phyloP scores from a whole-genome alignment of 2,329 filamentous ascomycete species.

The Cytospora schulzeri region DNA sequence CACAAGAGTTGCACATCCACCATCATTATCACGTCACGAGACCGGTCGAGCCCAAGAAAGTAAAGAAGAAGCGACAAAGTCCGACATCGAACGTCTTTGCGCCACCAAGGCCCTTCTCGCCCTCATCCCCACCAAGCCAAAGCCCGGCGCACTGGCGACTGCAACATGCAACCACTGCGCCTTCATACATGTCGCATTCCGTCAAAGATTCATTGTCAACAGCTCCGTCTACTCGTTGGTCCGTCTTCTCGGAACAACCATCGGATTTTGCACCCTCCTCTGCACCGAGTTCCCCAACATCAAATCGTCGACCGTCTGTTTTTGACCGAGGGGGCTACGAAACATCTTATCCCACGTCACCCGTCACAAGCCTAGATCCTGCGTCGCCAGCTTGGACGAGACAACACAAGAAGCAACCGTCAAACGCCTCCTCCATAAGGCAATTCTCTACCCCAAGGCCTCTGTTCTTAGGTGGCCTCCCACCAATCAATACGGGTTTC shows the following conservation, averaged over 20 bases:
- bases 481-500: constrained; percentile 30
- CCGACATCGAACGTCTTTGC: constrained; percentile 65
- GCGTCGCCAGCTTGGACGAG: constrained; percentile 60
- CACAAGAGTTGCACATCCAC: constrained; percentile 86
- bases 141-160: constrained; percentile 39
- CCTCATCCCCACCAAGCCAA: constrained; percentile 44
- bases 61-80: constrained; percentile 67
- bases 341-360: constrained; percentile 77
- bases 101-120: constrained; percentile 45
- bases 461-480: constrained; percentile 32
- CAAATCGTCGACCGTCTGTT: constrained; percentile 71
- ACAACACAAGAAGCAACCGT: constrained; percentile 56
- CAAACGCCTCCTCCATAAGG: constrained; percentile 58
- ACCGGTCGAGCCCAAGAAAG: constrained; percentile 62
- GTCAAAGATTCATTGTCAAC: constrained; percentile 55
- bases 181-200: constrained; percentile 45
- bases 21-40: constrained; percentile 83
- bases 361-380: constrained; percentile 74
- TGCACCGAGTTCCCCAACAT: constrained; percentile 78
- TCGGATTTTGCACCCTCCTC: constrained; percentile 72
- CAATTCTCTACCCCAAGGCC: constrained; percentile 45
- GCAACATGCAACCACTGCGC: constrained; percentile 42
- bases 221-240: constrained; percentile 61
- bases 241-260: constrained; percentile 60
- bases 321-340: constrained; percentile 75